Base-by-base conservation (phyloP, 2,329 filamentous ascomycete species). In the Nemania sp. region DNA sequence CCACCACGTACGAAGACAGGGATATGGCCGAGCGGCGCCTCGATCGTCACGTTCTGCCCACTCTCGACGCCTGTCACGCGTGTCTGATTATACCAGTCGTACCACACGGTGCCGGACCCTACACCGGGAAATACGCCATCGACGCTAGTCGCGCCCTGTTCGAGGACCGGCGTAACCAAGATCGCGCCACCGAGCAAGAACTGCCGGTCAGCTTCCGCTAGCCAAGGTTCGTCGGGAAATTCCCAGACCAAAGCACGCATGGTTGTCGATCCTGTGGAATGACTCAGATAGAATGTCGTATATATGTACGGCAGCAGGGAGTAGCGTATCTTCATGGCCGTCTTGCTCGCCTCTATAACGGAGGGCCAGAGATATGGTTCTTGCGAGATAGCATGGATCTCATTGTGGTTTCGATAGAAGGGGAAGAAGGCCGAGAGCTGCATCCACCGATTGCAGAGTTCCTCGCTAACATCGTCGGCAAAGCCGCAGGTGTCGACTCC, bases 381-480 rank as follows among this genome's bases (percentile, higher is more conserved):
- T 66, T 92, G 89, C 0, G 80, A 67, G 45, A 77, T 77, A 9
- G 83, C 80, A 0, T 77, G 78, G 1, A 88, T 72, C 3, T 74
- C 74, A 65, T 91, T 91, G 75, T 92, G 88, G 70, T 91, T 91
- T 22, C 88, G 78, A 72, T 90, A 90, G 72, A 91, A 90, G 6
- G 87, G 86, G 73, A 90, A 90, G 76, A 91, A 90, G 9, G 86
- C 86, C 0, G 77, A 81, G 1, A 89, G 75, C 64, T 87, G 83
- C 84, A 88, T 88, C 86, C 87, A 91, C 17, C 88, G 78, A 49
- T 81, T 81, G 72, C 88, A 91, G 3, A 91, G 80, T 65, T 91
- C 86, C 64, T 83, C 79, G 58, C 86, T 82, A 0, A 79, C 75
- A 66, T 90, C 88, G 7, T 82, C 84, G 48, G 77, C 79, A 74